Evolutionary conservation across 371 early-diverging fungal genomes (phyloP).

Genomic region (Chytridium lagenaria): DNA sequence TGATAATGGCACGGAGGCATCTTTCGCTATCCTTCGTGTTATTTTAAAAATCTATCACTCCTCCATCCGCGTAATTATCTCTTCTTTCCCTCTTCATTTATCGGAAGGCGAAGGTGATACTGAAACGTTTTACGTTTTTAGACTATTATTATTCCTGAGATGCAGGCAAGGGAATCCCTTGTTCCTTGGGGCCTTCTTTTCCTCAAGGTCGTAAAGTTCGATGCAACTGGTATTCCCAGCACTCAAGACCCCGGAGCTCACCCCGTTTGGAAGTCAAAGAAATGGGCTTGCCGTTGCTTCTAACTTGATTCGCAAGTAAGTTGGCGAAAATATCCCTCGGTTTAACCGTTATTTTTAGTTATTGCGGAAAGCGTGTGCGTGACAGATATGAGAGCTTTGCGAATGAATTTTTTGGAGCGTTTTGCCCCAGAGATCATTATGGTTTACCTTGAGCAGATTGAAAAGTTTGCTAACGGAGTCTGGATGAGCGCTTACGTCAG

Average conservation of each 20-base stretch:
- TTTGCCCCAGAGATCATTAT: constrained; percentile 87
- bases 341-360: constrained; percentile 51
- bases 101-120: too few species aligned
- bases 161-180: constrained; percentile 71
- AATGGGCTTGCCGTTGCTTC: constrained; percentile 89
- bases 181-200: constrained; percentile 88
- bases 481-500: constrained; percentile 50
- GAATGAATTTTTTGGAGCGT: constrained; percentile 73
- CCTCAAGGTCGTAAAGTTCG: constrained; percentile 74
- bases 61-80: constrained; percentile 63
- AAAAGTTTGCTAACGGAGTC: constrained; percentile 56
- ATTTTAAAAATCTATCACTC: constrained; percentile 79
- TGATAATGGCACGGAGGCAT: constrained; percentile 66
- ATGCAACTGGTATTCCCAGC: constrained; percentile 37
- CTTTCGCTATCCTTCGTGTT: constrained; percentile 81
- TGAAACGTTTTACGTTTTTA: constrained; percentile 24
- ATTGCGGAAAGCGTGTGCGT: constrained; percentile 67
- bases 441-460: constrained; percentile 78
- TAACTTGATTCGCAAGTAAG: constrained; percentile 69
- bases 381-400: constrained; percentile 76
- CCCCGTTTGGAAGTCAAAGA: constrained; percentile 90
- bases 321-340: neutral
- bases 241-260: constrained; percentile 71
- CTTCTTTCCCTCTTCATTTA: neutral
- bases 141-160: constrained; percentile 68